A percentile compares a stretch with the other conserved stretches of the same genome.
Evolutionary conservation across 495 filamentous ascomycete species (phyloP).

Genomic region (Trichoderma gamsii): DNA sequence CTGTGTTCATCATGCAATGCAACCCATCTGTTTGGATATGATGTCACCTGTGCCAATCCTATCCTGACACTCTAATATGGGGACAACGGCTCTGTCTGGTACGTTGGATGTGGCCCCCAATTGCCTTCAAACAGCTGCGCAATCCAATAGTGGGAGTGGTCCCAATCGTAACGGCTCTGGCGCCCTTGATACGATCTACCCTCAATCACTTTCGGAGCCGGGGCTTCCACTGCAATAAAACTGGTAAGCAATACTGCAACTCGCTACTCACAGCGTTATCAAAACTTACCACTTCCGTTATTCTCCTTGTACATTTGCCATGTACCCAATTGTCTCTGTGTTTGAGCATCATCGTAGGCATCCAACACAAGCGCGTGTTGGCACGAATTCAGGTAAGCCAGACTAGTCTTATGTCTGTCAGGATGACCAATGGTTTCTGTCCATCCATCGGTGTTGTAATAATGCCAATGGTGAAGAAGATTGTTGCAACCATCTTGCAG

Average conservation of each 20-base stretch:
- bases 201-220: neutral
- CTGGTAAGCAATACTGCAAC: neutral
- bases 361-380: neutral
- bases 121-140: slow-evolving; percentile 13
- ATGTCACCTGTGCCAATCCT: neutral
- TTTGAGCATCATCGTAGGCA: neutral
- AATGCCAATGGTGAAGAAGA: slow-evolving; percentile 33
- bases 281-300: neutral
- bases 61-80: neutral
- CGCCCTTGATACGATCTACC: neutral
- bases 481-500: slow-evolving; percentile 31
- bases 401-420: neutral
- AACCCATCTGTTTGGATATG: neutral
- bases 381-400: neutral
- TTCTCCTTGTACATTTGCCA: neutral
- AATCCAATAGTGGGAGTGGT: slow-evolving; percentile 12
- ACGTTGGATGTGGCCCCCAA: neutral
- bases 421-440: neutral
- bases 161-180: slow-evolving; percentile 1
- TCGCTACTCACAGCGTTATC: neutral
- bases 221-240: neutral
- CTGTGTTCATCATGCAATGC: neutral
- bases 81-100: neutral
- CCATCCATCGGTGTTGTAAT: slow-evolving; percentile 21
- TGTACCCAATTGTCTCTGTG: neutral